Percentiles rank a stretch among this genome's conserved stretches.
phyloP scores from a whole-genome alignment of 192 early-diverging fungal species.

The Pilaira anomala region DNA sequence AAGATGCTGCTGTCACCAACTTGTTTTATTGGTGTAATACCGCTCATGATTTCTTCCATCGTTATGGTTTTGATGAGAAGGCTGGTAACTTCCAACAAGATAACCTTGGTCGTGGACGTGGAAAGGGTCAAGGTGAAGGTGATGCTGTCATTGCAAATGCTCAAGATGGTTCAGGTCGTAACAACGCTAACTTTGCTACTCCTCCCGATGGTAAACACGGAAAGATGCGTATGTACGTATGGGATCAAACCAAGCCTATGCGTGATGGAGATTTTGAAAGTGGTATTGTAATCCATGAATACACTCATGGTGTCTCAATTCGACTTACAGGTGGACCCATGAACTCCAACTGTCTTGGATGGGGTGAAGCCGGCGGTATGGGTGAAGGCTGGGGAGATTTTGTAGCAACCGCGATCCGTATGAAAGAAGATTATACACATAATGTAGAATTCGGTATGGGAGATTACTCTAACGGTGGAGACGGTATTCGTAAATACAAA shows the following conservation, averaged over 20 bases:
- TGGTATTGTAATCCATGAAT: slow-evolving; percentile 94
- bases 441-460: slow-evolving; percentile 78
- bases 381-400: slow-evolving; percentile 97
- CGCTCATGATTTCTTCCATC: slow-evolving; percentile 85
- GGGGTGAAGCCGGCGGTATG: slow-evolving; percentile 88
- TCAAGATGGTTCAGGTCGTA: slow-evolving; percentile 75
- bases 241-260: slow-evolving; percentile 69
- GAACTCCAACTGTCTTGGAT: slow-evolving; percentile 85
- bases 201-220: slow-evolving; percentile 89
- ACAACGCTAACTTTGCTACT: slow-evolving; percentile 96
- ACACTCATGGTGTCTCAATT: slow-evolving; percentile 88
- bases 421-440: slow-evolving; percentile 50
- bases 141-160: slow-evolving; percentile 92
- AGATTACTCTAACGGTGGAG: slow-evolving; percentile 74
- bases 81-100: slow-evolving; percentile 94
- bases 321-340: slow-evolving; percentile 88
- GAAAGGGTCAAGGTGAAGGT: slow-evolving; percentile 25
- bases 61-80: slow-evolving; percentile 88
- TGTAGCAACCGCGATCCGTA: slow-evolving; percentile 79
- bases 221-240: slow-evolving; percentile 95
- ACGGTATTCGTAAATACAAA: slow-evolving; percentile 80
- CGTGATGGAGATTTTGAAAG: slow-evolving; percentile 89
- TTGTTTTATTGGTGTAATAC: slow-evolving; percentile 92
- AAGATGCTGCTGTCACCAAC: slow-evolving; percentile 79
- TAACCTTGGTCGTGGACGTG: slow-evolving; percentile 70